A percentile compares a stretch with the other conserved stretches of the same genome.
phyloP scores from a whole-genome alignment of 2,329 filamentous ascomycete species.

The Pseudogymnoascus sp. region DNA sequence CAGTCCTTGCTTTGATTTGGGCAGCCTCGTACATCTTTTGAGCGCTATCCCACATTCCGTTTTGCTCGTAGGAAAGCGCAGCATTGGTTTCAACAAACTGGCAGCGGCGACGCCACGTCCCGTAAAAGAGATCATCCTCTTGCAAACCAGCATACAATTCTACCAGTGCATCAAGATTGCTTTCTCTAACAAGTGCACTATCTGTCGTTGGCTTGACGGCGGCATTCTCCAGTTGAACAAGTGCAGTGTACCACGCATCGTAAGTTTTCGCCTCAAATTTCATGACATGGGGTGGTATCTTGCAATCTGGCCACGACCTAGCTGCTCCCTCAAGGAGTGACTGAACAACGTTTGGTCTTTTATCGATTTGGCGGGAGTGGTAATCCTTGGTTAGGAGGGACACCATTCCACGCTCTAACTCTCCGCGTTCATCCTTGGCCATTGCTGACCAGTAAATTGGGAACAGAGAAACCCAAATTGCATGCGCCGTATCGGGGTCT shows the following conservation, averaged over 20 bases:
- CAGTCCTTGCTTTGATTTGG: slow-evolving; percentile 93
- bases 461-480: slow-evolving; percentile 87
- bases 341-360: slow-evolving; percentile 90
- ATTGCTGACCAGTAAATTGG: slow-evolving; percentile 90
- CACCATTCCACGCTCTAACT: slow-evolving; percentile 89
- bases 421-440: slow-evolving; percentile 76
- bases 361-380: slow-evolving; percentile 88
- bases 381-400: slow-evolving; percentile 88
- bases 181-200: slow-evolving; percentile 77
- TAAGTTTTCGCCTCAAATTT: slow-evolving; percentile 93
- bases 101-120: slow-evolving; percentile 89
- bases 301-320: slow-evolving; percentile 77
- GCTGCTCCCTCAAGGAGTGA: slow-evolving; percentile 84
- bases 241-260: slow-evolving; percentile 93
- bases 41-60: slow-evolving; percentile 98
- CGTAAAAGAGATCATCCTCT: slow-evolving; percentile 96
- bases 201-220: slow-evolving; percentile 74
- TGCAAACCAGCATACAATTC: slow-evolving; percentile 85
- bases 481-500: slow-evolving; percentile 72
- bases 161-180: slow-evolving; percentile 90
- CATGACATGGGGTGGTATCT: slow-evolving; percentile 89
- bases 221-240: slow-evolving; percentile 82
- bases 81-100: slow-evolving; percentile 98
- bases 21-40: slow-evolving; percentile 95
- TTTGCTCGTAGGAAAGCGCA: slow-evolving; percentile 94